Conservation (phyloP, 139 green algal species). For the Pseudopediastrum boryanum region DNA sequence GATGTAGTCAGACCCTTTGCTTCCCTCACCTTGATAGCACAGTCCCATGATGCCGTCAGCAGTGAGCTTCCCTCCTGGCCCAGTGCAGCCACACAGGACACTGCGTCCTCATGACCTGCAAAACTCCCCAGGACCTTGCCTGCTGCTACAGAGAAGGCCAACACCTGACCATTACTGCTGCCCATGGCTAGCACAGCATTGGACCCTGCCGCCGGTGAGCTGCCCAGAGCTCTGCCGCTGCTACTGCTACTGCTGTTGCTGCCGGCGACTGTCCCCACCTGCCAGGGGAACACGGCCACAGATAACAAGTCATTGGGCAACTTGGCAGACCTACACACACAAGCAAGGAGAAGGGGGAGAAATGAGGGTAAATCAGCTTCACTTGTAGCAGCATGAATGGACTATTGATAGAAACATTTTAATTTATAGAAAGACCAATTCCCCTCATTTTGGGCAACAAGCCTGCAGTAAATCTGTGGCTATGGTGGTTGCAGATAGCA, state of each 20-base stretch:
- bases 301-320: conserved; percentile 54
- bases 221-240: conserved; percentile 2
- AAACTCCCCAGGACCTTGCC: conserved; percentile 64
- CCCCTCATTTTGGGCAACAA: no score
- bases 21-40: conserved; percentile 45
- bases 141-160: conserved; percentile 50
- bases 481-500: no score
- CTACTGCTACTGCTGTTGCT: conserved; percentile 15
- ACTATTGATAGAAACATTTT: no score
- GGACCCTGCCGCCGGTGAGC: not conserved
- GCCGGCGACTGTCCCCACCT: not conserved
- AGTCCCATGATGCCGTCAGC: conserved; percentile 74
- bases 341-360: no score
- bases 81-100: conserved; percentile 65
- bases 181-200: not conserved
- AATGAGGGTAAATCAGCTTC: no score
- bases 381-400: no score
- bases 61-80: conserved; percentile 29
- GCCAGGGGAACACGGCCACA: no score
- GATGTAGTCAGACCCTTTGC: not conserved
- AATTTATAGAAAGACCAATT: no score
- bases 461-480: no score
- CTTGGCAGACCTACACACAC: conserved; percentile 48
- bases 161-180: conserved; percentile 55
- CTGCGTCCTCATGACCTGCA: conserved; percentile 68